A percentile compares a stretch with the other conserved stretches of the same genome.
phyloP scores from a whole-genome alignment of 2,329 filamentous ascomycete species.

The Nemania sp. region DNA sequence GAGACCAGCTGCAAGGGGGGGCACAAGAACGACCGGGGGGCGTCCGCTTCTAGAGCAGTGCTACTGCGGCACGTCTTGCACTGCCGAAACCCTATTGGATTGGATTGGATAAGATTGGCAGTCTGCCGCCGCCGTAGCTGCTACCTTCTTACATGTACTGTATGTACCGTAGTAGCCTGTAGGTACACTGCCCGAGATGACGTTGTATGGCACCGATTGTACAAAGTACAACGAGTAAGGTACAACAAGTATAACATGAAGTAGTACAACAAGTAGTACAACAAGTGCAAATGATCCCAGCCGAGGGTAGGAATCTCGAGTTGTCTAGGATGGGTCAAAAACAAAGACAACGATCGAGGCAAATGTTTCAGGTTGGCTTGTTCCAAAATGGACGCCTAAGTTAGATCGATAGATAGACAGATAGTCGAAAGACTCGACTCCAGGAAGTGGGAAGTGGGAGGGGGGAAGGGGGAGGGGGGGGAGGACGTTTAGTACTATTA shows the following conservation, averaged over 20 bases:
- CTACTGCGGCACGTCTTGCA: not conserved
- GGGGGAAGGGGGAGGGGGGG: not conserved
- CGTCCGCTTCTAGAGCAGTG: conserved; percentile 16
- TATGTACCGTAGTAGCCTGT: too few species aligned
- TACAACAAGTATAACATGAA: too few species aligned
- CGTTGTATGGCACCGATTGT: too few species aligned
- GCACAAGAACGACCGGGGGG: conserved; percentile 11
- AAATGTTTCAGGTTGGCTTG: not conserved
- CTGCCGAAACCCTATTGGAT: conserved; percentile 18
- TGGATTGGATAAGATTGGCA: not conserved
- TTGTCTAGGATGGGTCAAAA: not conserved
- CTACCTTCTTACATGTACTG: too few species aligned
- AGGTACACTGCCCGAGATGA: too few species aligned
- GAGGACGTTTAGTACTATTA: conserved; percentile 8
- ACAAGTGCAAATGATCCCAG: not conserved
- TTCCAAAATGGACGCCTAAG: not conserved
- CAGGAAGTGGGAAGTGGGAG: too few species aligned
- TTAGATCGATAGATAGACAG: too few species aligned
- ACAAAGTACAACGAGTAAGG: too few species aligned
- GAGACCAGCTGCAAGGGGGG: conserved; percentile 30
- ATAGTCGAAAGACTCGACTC: not conserved
- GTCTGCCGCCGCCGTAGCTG: not conserved
- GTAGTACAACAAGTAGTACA: too few species aligned
- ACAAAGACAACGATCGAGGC: not conserved
- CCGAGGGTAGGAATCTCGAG: conserved; percentile 16